Percentiles rank a stretch among this genome's conserved stretches.
These are phyloP conservation scores for Lactarius akahatsu DNA, from an alignment of 768 basidiomycete species.

Conservation along the genomic window DNA sequence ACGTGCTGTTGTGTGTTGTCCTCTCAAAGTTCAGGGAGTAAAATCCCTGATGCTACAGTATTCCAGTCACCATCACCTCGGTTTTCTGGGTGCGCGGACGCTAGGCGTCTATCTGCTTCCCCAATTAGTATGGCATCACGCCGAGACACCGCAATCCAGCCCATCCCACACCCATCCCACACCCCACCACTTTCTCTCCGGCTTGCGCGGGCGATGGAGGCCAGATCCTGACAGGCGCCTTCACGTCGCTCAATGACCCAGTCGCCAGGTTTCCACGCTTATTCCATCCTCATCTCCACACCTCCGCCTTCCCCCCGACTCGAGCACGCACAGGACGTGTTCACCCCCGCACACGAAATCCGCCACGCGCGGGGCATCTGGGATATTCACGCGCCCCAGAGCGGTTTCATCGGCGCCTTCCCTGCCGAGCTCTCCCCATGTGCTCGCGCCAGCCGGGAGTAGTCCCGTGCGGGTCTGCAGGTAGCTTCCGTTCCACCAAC, in stretches of 20 bases:
- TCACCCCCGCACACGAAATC: constrained; percentile 69
- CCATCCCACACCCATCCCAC: constrained; percentile 57
- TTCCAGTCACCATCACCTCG: no score
- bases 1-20: neutral
- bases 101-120: neutral
- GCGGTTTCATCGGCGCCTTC: constrained; percentile 16
- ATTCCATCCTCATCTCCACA: constrained; percentile 97
- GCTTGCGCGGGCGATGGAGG: constrained; percentile 34
- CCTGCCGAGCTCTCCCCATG: constrained; percentile 71
- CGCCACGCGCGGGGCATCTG: constrained; percentile 29
- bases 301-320: constrained; percentile 27
- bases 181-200: constrained; percentile 27
- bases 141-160: constrained; percentile 41
- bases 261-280: constrained; percentile 92
- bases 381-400: constrained; percentile 36
- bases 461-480: constrained; percentile 36
- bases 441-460: constrained; percentile 53
- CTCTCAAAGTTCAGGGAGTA: neutral
- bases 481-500: constrained; percentile 84
- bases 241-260: constrained; percentile 56
- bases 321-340: constrained; percentile 55
- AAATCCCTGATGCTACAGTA: neutral
- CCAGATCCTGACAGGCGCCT: constrained; percentile 55
- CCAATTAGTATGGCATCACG: neutral
- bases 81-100: neutral